phyloP scores from a whole-genome alignment of 495 filamentous ascomycete genomes.

The Bombardia bombarda region DNA sequence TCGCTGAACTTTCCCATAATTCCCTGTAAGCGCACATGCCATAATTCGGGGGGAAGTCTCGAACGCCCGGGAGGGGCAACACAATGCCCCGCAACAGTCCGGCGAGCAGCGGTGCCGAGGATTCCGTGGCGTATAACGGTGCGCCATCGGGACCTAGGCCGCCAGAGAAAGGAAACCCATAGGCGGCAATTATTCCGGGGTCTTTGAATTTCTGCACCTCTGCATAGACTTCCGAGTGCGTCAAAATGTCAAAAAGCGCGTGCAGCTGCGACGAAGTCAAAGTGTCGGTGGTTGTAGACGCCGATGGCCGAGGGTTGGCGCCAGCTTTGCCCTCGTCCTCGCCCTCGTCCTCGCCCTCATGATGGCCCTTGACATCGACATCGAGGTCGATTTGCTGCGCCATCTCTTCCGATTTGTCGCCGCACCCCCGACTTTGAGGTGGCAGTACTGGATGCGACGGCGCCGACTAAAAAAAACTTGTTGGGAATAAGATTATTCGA shows the following conservation, averaged over 20 bases:
- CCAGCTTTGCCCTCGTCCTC: too few species aligned
- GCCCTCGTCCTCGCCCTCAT: neutral
- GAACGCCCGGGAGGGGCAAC: constrained; percentile 48
- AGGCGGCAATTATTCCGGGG: constrained; percentile 43
- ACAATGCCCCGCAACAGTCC: constrained; percentile 48
- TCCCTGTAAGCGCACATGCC: constrained; percentile 40
- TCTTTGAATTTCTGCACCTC: constrained; percentile 55
- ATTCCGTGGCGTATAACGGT: constrained; percentile 18
- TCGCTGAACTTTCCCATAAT: constrained; percentile 44
- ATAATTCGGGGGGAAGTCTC: constrained; percentile 50
- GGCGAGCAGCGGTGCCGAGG: constrained; percentile 50
- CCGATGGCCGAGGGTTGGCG: too few species aligned
- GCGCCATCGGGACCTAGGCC: constrained; percentile 6
- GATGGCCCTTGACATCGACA: too few species aligned
- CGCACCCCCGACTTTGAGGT: too few species aligned
- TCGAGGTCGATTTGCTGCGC: too few species aligned
- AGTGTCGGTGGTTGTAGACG: constrained; percentile 1
- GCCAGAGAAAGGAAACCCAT: constrained; percentile 50
- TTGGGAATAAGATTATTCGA: too few species aligned
- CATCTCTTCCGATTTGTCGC: too few species aligned
- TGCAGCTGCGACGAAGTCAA: constrained; percentile 44
- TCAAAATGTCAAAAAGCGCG: constrained; percentile 59
- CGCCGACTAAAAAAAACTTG: too few species aligned
- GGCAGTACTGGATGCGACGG: too few species aligned
- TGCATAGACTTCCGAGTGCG: constrained; percentile 53